Base-by-base conservation (phyloP, 371 early-diverging fungal genomes). In the Mucor lusitanicus region DNA sequence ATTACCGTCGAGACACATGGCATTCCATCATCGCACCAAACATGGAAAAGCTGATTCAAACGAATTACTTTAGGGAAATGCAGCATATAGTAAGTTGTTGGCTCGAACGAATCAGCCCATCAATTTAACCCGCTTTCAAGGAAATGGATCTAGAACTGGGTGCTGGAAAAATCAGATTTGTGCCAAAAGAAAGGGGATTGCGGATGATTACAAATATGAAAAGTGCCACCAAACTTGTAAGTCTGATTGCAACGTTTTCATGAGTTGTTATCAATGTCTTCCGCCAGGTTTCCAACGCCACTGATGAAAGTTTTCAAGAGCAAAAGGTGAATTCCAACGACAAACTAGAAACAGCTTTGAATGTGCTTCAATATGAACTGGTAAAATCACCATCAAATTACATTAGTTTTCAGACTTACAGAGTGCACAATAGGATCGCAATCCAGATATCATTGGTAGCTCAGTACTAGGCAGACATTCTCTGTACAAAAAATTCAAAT, bases 1-100 rank as follows among this genome's bases (percentile, higher is more conserved):
- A 91, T 70, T 95, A 90, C 73, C 90, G 94, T 27, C 86, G 88
- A 50, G 94, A 91, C 56, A 80, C 89, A 2, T 96, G 96, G 96
- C 59, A 66, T 0, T 33, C 57, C 1, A 72, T 91, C 27, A 73
- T 85, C 0, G 62, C 69, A n/a, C 69, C 82, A 2, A 77, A 3
- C 23, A 23, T 54, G 46, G 32, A 25, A 13, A 42, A 7, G 0
- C 27, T 68, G 13, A 42, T 50, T 0, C 17, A 48, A 35, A 21
- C 19, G 3, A 17, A 54, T 8, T 50, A 59, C 12, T 48, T 53
- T 13, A 27, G 6, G 4, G 53, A 53, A 2, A 53, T 53, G 53
- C 53, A 11, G 15, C 12, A 27, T 15, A 27, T 6, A 27, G 53
- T 53, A 53, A 53, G 27, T 25, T 11, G 17, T 11, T 7, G 32